Percentiles rank a stretch among this genome's conserved stretches.
Conservation (phyloP, 306 rosid species). For the Inga leiocalycina region DNA sequence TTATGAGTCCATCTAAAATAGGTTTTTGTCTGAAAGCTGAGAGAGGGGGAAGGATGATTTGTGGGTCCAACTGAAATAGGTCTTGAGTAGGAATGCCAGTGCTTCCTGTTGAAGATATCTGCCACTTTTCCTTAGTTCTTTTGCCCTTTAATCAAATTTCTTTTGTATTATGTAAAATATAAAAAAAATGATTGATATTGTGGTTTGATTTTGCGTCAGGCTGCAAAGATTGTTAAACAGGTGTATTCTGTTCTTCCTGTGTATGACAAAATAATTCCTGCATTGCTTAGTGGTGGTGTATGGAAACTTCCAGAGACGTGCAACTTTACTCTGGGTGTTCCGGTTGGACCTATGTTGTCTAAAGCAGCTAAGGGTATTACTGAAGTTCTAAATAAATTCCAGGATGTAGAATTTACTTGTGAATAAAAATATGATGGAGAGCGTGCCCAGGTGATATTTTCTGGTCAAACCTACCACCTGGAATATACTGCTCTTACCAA, state of each 20-base stretch:
- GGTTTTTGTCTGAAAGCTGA: constrained; percentile 10
- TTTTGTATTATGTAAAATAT: not conserved
- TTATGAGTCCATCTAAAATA: not conserved
- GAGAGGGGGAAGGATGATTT: no score
- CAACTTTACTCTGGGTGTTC: constrained; percentile 80
- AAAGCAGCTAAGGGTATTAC: constrained; percentile 81
- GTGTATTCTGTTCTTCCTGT: constrained; percentile 84
- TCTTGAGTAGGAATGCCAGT: not conserved
- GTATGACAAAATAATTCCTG: constrained; percentile 73
- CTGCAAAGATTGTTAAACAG: constrained; percentile 77
- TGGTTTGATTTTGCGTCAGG: constrained; percentile 63
- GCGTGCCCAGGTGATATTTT: constrained; percentile 85
- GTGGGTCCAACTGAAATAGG: not conserved
- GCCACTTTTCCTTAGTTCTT: constrained; percentile 2
- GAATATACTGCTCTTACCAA: constrained; percentile 20
- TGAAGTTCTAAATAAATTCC: constrained; percentile 78
- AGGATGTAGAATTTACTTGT: constrained; percentile 83
- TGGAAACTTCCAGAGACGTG: constrained; percentile 77
- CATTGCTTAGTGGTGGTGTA: constrained; percentile 70
- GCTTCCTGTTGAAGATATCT: no score
- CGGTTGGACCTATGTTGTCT: constrained; percentile 93
- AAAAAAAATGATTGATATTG: not conserved
- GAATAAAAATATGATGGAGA: constrained; percentile 96
- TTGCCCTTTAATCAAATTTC: constrained; percentile 6
- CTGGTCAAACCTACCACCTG: constrained; percentile 14